A percentile compares a stretch with the other conserved stretches of the same genome.
phyloP scores from a whole-genome alignment of 1,284 basidiomycete species.

The Pseudozyma thailandica region DNA sequence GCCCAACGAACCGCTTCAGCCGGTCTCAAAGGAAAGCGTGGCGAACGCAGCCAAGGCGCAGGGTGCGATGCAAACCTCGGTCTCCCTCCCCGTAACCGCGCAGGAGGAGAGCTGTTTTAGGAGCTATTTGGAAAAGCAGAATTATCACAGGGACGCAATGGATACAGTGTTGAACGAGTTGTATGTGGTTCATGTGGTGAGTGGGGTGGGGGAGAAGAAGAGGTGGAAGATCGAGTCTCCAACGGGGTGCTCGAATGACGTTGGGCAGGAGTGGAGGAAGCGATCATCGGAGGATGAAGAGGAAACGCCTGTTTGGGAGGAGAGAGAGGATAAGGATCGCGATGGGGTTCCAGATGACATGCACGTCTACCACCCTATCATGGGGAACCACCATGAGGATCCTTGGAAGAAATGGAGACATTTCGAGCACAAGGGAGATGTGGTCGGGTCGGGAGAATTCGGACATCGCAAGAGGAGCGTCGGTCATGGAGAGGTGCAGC shows the following conservation, averaged over 20 bases:
- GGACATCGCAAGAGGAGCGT: conserved; percentile 6
- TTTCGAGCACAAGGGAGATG: neutral
- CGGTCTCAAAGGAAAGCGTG: neutral
- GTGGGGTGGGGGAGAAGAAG: neutral
- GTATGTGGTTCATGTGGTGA: conserved; percentile 18
- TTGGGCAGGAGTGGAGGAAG: neutral
- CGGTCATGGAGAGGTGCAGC: conserved; percentile 1
- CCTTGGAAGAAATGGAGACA: conserved; percentile 18
- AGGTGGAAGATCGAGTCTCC: conserved; percentile 4
- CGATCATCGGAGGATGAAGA: neutral
- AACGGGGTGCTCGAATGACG: conserved; percentile 8
- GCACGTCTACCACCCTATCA: conserved; percentile 19
- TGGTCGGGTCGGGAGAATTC: neutral
- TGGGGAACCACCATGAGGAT: conserved; percentile 20
- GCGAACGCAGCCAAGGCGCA: neutral
- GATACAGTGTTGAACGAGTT: conserved; percentile 34
- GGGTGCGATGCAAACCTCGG: neutral
- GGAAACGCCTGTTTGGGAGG: neutral
- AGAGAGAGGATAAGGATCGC: conserved; percentile 1
- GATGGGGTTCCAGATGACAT: conserved; percentile 16
- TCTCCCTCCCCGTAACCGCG: neutral
- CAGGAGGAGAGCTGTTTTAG: conserved; percentile 8
- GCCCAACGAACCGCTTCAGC: too few species aligned
- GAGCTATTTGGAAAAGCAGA: neutral
- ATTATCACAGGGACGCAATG: neutral